These are phyloP conservation scores for Xylaria sp. DNA, from an alignment of 2,329 filamentous ascomycete genomes.

Conservation along the genomic window DNA sequence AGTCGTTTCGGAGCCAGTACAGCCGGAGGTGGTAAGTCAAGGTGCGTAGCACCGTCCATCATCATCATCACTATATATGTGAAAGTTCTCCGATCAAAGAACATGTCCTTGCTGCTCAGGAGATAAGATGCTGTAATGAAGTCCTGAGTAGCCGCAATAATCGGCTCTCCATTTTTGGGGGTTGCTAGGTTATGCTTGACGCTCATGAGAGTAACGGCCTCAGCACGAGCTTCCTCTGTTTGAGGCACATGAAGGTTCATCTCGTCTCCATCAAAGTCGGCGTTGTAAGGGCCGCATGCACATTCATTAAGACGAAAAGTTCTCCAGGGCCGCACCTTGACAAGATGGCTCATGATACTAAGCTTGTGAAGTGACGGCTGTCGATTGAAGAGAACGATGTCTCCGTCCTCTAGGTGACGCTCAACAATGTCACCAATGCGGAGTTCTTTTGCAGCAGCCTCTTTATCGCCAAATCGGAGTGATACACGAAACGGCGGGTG, in stretches of 20 bases:
- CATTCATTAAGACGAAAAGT: conserved; percentile 98
- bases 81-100: conserved; percentile 89
- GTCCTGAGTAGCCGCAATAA: conserved; percentile 98
- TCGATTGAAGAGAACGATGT: conserved; percentile 97
- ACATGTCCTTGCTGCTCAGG: conserved; percentile 89
- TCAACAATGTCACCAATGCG: conserved; percentile 89
- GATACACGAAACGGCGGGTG: conserved; percentile 69
- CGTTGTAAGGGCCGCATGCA: conserved; percentile 97
- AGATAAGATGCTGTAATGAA: conserved; percentile 97
- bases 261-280: conserved; percentile 98
- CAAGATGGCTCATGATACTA: conserved; percentile 96
- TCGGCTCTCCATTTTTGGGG: conserved; percentile 96
- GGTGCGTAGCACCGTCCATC: conserved; percentile 79
- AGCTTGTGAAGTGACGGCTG: conserved; percentile 98
- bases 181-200: conserved; percentile 96
- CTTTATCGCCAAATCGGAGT: conserved; percentile 78
- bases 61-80: conserved; percentile 93
- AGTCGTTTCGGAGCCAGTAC: conserved; percentile 85
- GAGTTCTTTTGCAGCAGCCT: conserved; percentile 77
- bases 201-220: conserved; percentile 96
- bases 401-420: conserved; percentile 92
- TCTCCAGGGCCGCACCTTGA: conserved; percentile 91
- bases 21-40: conserved; percentile 88
- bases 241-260: conserved; percentile 99
- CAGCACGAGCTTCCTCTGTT: conserved; percentile 93